Evolutionary conservation across 208 protist species (phyloP), one percentile per base, ranked within the genome.

Genomic region (Acanthamoeba lenticulata): DNA sequence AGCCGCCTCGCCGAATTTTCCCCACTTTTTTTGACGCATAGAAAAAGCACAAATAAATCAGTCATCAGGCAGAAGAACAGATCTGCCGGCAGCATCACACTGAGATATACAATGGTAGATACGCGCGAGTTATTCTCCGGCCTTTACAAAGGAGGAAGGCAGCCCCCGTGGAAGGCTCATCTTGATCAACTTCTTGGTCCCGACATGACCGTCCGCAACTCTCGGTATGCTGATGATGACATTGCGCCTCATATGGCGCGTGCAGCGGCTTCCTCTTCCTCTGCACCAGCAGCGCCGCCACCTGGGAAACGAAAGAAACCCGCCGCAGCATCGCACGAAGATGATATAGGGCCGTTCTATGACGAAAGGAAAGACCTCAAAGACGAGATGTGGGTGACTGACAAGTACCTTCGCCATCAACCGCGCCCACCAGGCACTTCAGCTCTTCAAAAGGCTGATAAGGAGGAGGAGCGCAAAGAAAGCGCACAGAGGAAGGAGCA

Each of bases 311-410:
- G 65, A 74, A 34, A 74, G 65, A 17, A 40, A 11, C 2, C 6
- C n/a, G 15, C 65, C 2, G n/a, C n/a, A n/a, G n/a, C n/a, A n/a
- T n/a, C n/a, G n/a, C n/a, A n/a, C n/a, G n/a, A n/a, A n/a, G n/a
- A 74, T 2, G 65, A 74, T 6, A 40, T 24, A 29, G 65, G 65
- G 2, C 65, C 65, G 2, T 86, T 55, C 74, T 86, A 86, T 38
- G 74, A 86, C 74, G 74, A 86, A n/a, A n/a, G 45, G 40, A 38
- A 29, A 6, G 74, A 86, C 74, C 32, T 57, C 42, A 45, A 86
- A n/a, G 74, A 86, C 27, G 74, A 86, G 45, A 9, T 57, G 74
- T 86, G 74, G 74, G 74, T 86, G 24, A 86, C 74, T 29, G n/a
- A 36, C 13, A 45, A 55, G 74, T 86, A 86, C 74, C 74, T 86